These are phyloP conservation scores for Colletotrichum zoysiae DNA, from an alignment of 2,329 filamentous ascomycete species.

Conservation along the genomic window DNA sequence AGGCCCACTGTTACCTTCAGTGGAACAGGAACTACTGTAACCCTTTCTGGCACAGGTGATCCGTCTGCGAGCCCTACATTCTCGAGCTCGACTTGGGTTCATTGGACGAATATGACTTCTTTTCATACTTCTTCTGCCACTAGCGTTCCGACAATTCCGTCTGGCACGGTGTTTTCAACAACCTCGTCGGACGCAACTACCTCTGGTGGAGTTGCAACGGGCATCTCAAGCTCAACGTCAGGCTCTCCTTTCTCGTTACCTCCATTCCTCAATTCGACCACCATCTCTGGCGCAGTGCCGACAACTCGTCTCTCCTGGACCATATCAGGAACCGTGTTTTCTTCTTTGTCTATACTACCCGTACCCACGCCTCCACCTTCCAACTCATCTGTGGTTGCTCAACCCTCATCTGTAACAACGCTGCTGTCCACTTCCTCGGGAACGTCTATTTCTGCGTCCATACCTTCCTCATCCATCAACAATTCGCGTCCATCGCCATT, in stretches of 20 bases:
- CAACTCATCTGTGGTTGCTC: background rate
- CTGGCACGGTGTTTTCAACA: background rate
- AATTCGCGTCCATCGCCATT: background rate
- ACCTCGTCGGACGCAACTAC: background rate
- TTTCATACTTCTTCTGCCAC: background rate
- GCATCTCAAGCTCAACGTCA: background rate
- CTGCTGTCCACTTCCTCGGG: background rate
- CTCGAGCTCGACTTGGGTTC: conserved; percentile 5
- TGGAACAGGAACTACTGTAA: background rate
- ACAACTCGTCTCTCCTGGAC: conserved; percentile 12
- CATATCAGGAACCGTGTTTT: conserved; percentile 10
- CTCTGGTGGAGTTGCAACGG: background rate
- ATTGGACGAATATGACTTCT: conserved; percentile 13
- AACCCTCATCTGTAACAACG: background rate
- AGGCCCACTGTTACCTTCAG: background rate
- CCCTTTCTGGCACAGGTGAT: background rate
- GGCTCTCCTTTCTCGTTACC: background rate
- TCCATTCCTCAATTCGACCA: conserved; percentile 30
- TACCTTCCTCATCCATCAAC: background rate
- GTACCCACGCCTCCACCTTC: conserved; percentile 11
- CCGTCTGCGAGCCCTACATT: background rate
- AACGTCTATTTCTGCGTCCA: background rate
- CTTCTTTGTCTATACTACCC: conserved; percentile 28
- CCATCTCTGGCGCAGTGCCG: background rate
- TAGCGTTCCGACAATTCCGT: background rate